phyloP scores from a whole-genome alignment of 2,329 filamentous ascomycete species.

The Gremmenia infestans region DNA sequence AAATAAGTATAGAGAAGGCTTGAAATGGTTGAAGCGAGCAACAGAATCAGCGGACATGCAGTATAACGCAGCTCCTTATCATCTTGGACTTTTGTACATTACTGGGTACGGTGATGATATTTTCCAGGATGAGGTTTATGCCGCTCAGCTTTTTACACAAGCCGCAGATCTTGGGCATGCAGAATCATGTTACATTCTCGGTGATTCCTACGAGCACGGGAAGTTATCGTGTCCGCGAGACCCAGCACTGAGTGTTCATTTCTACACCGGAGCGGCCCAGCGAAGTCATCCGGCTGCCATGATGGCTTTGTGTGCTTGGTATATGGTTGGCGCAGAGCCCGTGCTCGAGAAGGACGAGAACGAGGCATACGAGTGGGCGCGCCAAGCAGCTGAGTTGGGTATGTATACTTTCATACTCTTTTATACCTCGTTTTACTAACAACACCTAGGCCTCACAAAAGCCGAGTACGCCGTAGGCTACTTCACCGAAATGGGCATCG shows the following conservation, averaged over 20 bases:
- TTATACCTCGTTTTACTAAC: conserved; percentile 8
- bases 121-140: conserved; percentile 85
- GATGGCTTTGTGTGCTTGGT: conserved; percentile 99
- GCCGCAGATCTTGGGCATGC: conserved; percentile 87
- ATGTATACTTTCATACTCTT: conserved; percentile 34
- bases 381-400: conserved; percentile 81
- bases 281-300: conserved; percentile 79
- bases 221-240: conserved; percentile 82
- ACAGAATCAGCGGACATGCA: conserved; percentile 84
- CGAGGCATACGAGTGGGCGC: conserved; percentile 95
- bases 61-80: conserved; percentile 90
- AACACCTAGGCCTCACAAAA: conserved; percentile 36
- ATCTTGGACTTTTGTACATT: conserved; percentile 83
- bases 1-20: conserved; percentile 80
- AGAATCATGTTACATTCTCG: conserved; percentile 81
- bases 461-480: conserved; percentile 96
- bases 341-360: conserved; percentile 91
- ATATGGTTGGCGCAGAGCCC: conserved; percentile 89
- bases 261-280: conserved; percentile 91
- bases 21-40: conserved; percentile 95
- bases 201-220: conserved; percentile 96
- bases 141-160: conserved; percentile 89
- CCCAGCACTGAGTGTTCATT: conserved; percentile 90
- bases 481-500: conserved; percentile 98
- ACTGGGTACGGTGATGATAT: conserved; percentile 91